These are phyloP conservation scores for Sporothrix dimorphospora DNA, from an alignment of 2,329 filamentous ascomycete species.

Conservation along the genomic window DNA sequence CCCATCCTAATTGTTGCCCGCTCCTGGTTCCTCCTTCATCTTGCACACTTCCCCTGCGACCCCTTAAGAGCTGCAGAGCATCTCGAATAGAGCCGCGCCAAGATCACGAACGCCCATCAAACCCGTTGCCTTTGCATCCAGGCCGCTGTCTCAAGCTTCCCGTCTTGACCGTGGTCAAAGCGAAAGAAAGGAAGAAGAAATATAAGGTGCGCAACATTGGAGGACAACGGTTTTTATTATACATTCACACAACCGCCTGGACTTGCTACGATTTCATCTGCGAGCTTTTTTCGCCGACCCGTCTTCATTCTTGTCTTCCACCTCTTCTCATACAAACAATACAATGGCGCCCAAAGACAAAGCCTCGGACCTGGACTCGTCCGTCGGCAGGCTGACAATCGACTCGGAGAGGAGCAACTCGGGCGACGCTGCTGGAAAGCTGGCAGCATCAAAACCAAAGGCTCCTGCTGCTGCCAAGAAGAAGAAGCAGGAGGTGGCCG, in stretches of 20 bases:
- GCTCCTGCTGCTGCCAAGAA: conserved; percentile 29
- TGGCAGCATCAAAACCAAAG: conserved; percentile 11
- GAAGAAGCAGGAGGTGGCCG: conserved; percentile 54
- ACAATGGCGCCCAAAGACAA: conserved; percentile 30
- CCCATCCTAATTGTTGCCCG: neutral
- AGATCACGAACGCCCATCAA: conserved; percentile 7
- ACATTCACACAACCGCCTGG: neutral
- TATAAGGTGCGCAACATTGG: neutral
- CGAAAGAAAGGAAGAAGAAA: neutral
- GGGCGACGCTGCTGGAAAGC: neutral
- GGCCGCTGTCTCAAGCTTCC: conserved; percentile 13
- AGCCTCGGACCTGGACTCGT: conserved; percentile 30
- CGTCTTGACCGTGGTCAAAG: conserved; percentile 6
- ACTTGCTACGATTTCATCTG: neutral
- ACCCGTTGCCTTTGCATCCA: conserved; percentile 3
- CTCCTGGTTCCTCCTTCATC: neutral
- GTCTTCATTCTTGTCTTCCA: neutral
- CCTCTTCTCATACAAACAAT: neutral
- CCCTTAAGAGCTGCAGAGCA: neutral
- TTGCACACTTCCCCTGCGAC: neutral
- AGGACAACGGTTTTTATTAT: neutral
- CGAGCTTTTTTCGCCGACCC: neutral
- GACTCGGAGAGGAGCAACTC: conserved; percentile 35
- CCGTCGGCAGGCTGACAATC: conserved; percentile 41
- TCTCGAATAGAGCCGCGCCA: conserved; percentile 19